Evolutionary conservation across 2,329 filamentous ascomycete species (phyloP).

Genomic region (Akanthomyces muscarius): DNA sequence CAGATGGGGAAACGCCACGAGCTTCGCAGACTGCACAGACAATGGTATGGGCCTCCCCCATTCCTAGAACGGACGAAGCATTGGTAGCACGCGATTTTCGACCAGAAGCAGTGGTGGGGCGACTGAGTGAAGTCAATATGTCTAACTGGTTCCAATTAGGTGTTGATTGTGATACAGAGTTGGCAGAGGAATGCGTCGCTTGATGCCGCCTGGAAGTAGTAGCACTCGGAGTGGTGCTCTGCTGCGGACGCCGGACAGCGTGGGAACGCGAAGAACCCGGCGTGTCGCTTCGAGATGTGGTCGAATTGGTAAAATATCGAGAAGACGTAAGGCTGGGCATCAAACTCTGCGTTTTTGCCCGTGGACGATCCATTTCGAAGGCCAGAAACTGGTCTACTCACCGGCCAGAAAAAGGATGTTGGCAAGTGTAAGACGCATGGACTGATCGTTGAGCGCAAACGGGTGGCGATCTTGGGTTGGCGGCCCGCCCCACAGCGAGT

Average conservation of each 20-base stretch:
- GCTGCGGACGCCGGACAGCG: not conserved
- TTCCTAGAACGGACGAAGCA: slow-evolving; percentile 38
- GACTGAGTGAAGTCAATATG: slow-evolving; percentile 23
- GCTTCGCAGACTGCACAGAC: slow-evolving; percentile 88
- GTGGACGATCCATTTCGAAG: not conserved
- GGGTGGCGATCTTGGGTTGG: not conserved
- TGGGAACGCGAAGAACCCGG: not conserved
- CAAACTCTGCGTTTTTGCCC: not conserved
- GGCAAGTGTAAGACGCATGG: not conserved
- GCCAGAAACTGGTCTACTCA: not conserved
- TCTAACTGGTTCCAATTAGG: slow-evolving; percentile 19
- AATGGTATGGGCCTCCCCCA: slow-evolving; percentile 60
- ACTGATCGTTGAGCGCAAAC: not conserved
- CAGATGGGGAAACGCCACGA: slow-evolving; percentile 76
- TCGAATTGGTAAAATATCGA: slow-evolving; percentile 4
- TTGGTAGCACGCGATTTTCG: slow-evolving; percentile 41
- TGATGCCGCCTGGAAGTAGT: not conserved
- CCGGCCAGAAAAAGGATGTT: not conserved
- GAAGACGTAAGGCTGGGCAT: slow-evolving; percentile 2
- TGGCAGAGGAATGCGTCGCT: not conserved
- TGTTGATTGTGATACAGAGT: not conserved
- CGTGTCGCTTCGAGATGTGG: not conserved
- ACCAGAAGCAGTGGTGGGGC: slow-evolving; percentile 40
- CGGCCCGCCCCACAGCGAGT: not conserved
- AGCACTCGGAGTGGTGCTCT: not conserved